Base-by-base conservation (phyloP, 805 yeast species). In the Lipomyces orientalis region DNA sequence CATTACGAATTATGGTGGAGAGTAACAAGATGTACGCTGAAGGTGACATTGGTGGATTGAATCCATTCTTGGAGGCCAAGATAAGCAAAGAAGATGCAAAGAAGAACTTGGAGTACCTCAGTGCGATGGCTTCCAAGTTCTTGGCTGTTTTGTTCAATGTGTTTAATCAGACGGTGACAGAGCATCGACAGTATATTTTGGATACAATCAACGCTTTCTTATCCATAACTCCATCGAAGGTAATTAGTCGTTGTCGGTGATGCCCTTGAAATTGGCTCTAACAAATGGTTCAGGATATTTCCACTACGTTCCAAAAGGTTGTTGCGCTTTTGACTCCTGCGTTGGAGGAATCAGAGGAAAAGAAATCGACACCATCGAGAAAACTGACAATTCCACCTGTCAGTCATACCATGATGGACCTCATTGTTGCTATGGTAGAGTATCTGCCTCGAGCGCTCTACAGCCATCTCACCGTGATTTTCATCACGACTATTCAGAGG, bases 131-230 rank as follows among this genome's bases (percentile, higher is more conserved):
- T 4, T 79, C 90, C 4, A 93, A 95, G 71, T 76, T 95, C 60
- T 82, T 95, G 61, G 90, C 97, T 12, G 97, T 93, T 25, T 81
- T 95, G 61, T 91, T 94, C 83, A 95, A 95, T 75, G 96, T 95
- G 19, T 95, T 90, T 79, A 87, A 94, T n/a, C 93, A 93, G 73
- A 93, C 98, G 10, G 80, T 86, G 57, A 89, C 95, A 51, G 95
- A 91, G 63, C 85, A 92, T 16, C 87, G 98, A 78, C 90, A 91
- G 12, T 92, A 84, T 77, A 87, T 95, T 61, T 83, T 93, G 66
- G 98, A 94, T 69, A 88, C 97, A 9, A 91, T 94, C 74, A 93
- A 92, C 73, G 85, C 88, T 0, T 93, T 89, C 77, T 81, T 95
- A 68, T 86, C 87, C 68, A 87, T 94, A 51, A 85, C 93, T 4